Evolutionary conservation across 164 flowering plant species (phyloP).

Genomic region (Houttuynia cordata): DNA sequence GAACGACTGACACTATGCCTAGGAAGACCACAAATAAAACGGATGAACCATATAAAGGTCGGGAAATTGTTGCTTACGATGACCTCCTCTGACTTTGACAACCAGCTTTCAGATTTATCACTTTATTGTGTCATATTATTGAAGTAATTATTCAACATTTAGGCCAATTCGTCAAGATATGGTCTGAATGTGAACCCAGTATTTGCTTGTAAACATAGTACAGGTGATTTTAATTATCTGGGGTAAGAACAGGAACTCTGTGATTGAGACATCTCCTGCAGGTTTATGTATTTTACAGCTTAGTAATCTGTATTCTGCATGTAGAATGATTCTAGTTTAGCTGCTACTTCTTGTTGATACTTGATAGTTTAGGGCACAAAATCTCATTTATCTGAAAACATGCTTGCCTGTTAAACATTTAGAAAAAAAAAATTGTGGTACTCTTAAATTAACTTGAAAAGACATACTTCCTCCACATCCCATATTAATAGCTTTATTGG

Average conservation of each 20-base stretch:
- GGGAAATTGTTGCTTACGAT: conserved; percentile 76
- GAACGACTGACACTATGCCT: conserved; percentile 13
- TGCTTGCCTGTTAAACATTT: too few species aligned
- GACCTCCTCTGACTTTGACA: conserved; percentile 37
- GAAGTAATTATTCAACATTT: background rate
- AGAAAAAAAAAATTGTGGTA: too few species aligned
- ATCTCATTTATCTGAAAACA: too few species aligned
- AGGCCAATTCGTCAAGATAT: too few species aligned
- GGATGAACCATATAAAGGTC: conserved; percentile 41
- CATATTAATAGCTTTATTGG: too few species aligned
- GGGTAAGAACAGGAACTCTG: background rate
- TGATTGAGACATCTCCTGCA: background rate
- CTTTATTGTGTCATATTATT: background rate
- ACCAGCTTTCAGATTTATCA: background rate
- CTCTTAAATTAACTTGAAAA: too few species aligned
- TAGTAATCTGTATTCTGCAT: too few species aligned
- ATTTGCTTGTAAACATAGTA: background rate
- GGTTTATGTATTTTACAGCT: background rate
- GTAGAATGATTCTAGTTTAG: too few species aligned
- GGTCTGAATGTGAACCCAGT: background rate
- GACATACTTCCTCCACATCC: too few species aligned
- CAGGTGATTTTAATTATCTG: background rate
- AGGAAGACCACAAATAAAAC: conserved; percentile 22
- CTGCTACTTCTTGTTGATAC: too few species aligned
- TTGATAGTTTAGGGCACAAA: too few species aligned